Evolutionary conservation across 2,329 filamentous ascomycete genomes (phyloP).

Genomic region (Monosporascus sp.): DNA sequence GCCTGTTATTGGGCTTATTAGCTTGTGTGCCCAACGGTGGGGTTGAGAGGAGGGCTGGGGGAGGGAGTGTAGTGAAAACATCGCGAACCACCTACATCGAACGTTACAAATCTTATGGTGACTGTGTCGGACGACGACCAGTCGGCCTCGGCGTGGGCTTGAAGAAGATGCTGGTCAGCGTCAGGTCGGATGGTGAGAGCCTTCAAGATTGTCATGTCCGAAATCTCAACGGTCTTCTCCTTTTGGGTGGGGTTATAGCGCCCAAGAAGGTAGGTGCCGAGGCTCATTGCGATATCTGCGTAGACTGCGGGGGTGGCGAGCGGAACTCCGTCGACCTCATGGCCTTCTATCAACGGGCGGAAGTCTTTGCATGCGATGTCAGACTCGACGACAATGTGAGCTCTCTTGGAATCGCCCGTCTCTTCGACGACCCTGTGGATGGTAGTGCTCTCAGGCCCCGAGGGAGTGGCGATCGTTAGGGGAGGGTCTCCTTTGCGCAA

Average conservation of each 20-base stretch:
- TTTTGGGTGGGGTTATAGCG: conserved; percentile 40
- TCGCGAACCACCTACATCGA: conserved; percentile 8
- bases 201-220: conserved; percentile 46
- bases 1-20: background rate
- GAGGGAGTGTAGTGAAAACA: background rate
- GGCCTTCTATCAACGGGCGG: conserved; percentile 45
- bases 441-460: conserved; percentile 11
- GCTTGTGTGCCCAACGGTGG: background rate
- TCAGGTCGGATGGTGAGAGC: conserved; percentile 40
- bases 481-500: conserved; percentile 53
- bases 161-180: conserved; percentile 36
- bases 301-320: conserved; percentile 43
- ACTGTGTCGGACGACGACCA: conserved; percentile 31
- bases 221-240: conserved; percentile 38
- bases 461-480: conserved; percentile 4
- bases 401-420: conserved; percentile 32
- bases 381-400: conserved; percentile 47
- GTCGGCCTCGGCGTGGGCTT: conserved; percentile 44
- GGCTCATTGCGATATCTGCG: conserved; percentile 54
- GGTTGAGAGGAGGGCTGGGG: too few species aligned
- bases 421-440: conserved; percentile 27
- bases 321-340: conserved; percentile 20
- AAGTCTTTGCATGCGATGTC: conserved; percentile 51
- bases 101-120: conserved; percentile 31
- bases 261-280: conserved; percentile 50